These are phyloP conservation scores for Arthrobotrys sphaeroides DNA, from an alignment of 2,329 filamentous ascomycete species.

Conservation along the genomic window DNA sequence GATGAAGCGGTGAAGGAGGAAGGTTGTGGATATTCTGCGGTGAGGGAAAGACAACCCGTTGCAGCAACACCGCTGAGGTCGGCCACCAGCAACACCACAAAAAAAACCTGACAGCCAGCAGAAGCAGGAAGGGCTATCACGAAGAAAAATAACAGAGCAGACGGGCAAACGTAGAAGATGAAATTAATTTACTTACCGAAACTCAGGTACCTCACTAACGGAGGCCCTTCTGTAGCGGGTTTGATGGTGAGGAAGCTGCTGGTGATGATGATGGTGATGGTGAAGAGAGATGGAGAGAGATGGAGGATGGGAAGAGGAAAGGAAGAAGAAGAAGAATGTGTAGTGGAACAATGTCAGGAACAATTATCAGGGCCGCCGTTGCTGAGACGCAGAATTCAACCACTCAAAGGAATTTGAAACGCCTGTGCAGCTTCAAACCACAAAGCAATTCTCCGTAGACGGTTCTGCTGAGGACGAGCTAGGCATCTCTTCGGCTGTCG, in stretches of 20 bases:
- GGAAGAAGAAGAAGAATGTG: conserved; percentile 47
- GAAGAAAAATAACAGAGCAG: conserved; percentile 14
- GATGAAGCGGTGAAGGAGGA: background rate
- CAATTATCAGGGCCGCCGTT: conserved; percentile 27
- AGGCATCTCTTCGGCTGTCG: background rate
- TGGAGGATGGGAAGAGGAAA: conserved; percentile 27
- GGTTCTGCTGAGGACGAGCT: background rate
- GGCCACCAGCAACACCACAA: conserved; percentile 5
- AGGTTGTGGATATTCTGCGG: conserved; percentile 33
- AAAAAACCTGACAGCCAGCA: background rate
- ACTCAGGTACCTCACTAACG: background rate
- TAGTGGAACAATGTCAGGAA: conserved; percentile 28
- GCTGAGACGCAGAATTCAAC: conserved; percentile 42
- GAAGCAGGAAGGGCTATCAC: conserved; percentile 1
- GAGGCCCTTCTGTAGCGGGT: background rate
- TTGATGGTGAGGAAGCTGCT: conserved; percentile 8
- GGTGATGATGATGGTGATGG: conserved; percentile 22
- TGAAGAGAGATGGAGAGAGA: conserved; percentile 9
- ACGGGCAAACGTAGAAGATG: conserved; percentile 4
- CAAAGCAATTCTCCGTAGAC: background rate
- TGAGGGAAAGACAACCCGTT: conserved; percentile 16
- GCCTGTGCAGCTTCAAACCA: conserved; percentile 7
- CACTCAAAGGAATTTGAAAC: conserved; percentile 52
- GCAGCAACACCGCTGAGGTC: background rate
- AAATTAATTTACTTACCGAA: conserved; percentile 7